Evolutionary conservation across 306 rosid genomes (phyloP).

Genomic region (Malus sieversii): DNA sequence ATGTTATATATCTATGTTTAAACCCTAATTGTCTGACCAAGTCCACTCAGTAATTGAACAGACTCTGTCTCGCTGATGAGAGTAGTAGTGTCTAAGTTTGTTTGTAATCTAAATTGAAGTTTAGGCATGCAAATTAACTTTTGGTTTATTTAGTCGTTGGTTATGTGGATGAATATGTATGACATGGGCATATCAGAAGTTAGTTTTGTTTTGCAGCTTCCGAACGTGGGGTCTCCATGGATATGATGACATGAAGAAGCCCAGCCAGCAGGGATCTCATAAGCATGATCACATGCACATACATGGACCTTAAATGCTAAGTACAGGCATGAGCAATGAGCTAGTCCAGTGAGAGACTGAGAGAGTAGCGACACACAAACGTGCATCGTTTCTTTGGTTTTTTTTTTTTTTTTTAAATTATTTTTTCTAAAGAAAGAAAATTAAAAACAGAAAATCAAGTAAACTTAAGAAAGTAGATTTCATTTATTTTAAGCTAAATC

Average conservation of each 20-base stretch:
- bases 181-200: background rate
- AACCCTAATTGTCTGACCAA: background rate
- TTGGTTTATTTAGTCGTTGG: background rate
- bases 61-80: background rate
- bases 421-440: no score
- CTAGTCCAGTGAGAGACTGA: background rate
- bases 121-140: background rate
- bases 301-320: conserved; percentile 28
- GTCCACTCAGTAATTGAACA: background rate
- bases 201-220: conserved; percentile 26
- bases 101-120: background rate
- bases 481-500: no score
- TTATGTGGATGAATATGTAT: background rate
- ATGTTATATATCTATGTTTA: no score
- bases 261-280: conserved; percentile 5
- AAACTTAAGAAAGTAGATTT: no score
- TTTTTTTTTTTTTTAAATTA: no score
- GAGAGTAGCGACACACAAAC: conserved; percentile 6
- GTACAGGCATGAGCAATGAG: conserved; percentile 19
- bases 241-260: conserved; percentile 23
- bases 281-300: conserved; percentile 32
- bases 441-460: no score
- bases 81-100: background rate
- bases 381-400: conserved; percentile 1
- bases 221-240: conserved; percentile 18